Conservation (phyloP, 192 early-diverging fungal species). For the Borealophlyctis nickersoniae region DNA sequence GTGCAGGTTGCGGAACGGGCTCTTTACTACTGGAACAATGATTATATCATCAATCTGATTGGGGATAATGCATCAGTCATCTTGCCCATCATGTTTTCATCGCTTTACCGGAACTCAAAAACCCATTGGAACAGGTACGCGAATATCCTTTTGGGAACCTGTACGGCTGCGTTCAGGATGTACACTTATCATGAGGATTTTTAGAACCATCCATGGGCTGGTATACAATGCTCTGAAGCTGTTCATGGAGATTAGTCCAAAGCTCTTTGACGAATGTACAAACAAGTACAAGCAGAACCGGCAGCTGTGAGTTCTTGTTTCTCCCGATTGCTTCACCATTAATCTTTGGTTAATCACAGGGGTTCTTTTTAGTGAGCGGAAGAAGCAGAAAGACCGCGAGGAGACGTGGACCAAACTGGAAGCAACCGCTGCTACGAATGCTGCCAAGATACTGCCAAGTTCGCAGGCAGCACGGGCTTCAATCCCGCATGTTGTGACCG, state of each 20-base stretch:
- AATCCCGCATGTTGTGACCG: not conserved
- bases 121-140: constrained; percentile 93
- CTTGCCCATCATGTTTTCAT: constrained; percentile 92
- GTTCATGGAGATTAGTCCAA: constrained; percentile 95
- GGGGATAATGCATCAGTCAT: constrained; percentile 88
- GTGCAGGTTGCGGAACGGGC: constrained; percentile 93
- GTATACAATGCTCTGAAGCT: constrained; percentile 97
- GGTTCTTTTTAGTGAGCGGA: constrained; percentile 62
- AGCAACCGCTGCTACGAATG: constrained; percentile 43
- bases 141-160: constrained; percentile 3
- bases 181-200: not conserved
- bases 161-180: not conserved
- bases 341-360: not conserved
- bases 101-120: constrained; percentile 91
- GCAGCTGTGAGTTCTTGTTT: constrained; percentile 64
- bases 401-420: constrained; percentile 80
- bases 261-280: constrained; percentile 94
- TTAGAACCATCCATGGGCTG: constrained; percentile 90
- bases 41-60: constrained; percentile 95
- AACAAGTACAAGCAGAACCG: constrained; percentile 87
- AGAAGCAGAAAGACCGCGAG: constrained; percentile 75
- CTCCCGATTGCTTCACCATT: too few species aligned
- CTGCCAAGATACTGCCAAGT: constrained; percentile 32
- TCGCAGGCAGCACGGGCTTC: not conserved
- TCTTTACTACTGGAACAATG: constrained; percentile 98